Evolutionary conservation across 2,329 filamentous ascomycete species (phyloP), one percentile per base, ranked within the genome.

Genomic region (Aspergillus fumigatiaffinis): DNA sequence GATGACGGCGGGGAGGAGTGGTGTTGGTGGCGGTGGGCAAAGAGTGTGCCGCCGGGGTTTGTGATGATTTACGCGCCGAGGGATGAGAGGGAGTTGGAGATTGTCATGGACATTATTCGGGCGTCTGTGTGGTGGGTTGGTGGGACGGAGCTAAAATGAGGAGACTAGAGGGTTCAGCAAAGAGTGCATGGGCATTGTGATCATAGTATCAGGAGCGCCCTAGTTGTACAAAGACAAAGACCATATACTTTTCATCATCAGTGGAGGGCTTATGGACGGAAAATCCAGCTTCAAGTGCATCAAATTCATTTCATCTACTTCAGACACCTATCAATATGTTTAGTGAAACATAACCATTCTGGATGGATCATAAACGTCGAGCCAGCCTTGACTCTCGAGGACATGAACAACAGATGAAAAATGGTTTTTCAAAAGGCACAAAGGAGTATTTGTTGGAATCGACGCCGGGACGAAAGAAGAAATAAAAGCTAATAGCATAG

Each of bases 11-110:
- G 20, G 20, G 29, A 8, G 4, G 83, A 84, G 66, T 87, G 85
- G 54, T 84, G 85, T 44, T 86, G 84, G 54, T 84, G 85, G 47
- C 86, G 84, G 79, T 82, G 87, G 61, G 79, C 80, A 60, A 82
- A 85, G 68, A 89, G 89, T 52, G 86, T 94, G 55, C 89, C 90
- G 0, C 76, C 80, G 3, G 87, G 88, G 46, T 95, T 95, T 72
- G 79, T 91, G 56, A 87, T 95, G 85, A 80, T 95, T 4, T 96
- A 96, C 75, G 89, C 91, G 20, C 91, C 91, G 2, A 78, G 89
- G 66, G 80, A 86, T 61, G 81, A 85, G 57, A 79, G 82, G 26
- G 90, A 96, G 70, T 73, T 94, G 26, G 80, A 83, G 53, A 80
- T 85, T 52, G 82, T 92, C 3, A 82, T 84, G 70, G 77, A 79